These are phyloP conservation scores for Albugo laibachii DNA, from an alignment of 352 stramenopile genomes.

Conservation along the genomic window DNA sequence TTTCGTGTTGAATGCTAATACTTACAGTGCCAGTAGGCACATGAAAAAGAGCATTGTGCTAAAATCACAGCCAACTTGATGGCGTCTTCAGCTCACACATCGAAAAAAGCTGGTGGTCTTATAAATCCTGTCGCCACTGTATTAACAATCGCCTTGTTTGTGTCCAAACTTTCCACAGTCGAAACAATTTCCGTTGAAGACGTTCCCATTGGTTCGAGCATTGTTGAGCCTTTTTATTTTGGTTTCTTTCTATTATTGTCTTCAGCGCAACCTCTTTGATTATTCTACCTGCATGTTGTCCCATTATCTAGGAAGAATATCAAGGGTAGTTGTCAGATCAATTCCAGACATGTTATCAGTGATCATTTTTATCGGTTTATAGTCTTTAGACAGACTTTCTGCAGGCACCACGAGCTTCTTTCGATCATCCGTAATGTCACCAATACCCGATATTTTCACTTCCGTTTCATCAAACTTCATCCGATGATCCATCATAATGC, in stretches of 20 bases:
- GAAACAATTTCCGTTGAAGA: not conserved
- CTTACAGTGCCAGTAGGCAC: too few species aligned
- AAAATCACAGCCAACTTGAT: too few species aligned
- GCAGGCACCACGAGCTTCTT: conserved; percentile 5
- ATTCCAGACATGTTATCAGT: conserved; percentile 3
- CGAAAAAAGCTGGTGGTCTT: too few species aligned
- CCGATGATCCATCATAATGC: conserved; percentile 8
- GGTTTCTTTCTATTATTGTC: not conserved
- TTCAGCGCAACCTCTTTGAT: not conserved
- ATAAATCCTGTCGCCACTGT: too few species aligned
- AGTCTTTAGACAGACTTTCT: conserved; percentile 6
- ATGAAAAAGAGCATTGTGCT: too few species aligned
- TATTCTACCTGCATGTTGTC: not conserved
- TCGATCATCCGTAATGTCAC: conserved; percentile 4
- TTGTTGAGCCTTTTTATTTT: not conserved
- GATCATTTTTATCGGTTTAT: conserved; percentile 8
- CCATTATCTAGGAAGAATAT: conserved; percentile 9
- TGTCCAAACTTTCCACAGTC: not conserved
- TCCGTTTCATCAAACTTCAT: conserved; percentile 10
- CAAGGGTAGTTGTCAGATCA: conserved; percentile 3
- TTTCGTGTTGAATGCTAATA: too few species aligned
- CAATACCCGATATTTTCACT: conserved; percentile 3
- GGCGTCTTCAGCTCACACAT: too few species aligned
- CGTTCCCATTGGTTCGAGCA: not conserved
- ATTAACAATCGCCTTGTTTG: not conserved